Evolutionary conservation across 179 eudicot genomes (phyloP).

Genomic region (Vitellaria paradoxa): DNA sequence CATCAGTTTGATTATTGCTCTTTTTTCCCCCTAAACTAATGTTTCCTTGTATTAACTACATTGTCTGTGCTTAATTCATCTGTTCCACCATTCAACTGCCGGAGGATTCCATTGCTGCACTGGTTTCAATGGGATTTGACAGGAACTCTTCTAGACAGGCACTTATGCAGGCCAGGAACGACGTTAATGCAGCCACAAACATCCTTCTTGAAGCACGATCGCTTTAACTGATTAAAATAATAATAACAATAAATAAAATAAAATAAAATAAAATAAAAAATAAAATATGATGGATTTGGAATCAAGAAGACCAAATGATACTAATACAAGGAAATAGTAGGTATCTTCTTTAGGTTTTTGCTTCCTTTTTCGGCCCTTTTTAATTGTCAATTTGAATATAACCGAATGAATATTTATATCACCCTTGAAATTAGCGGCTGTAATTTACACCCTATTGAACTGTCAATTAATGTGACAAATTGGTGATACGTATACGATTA

Average conservation of each 20-base stretch:
- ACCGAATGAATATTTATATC: background rate
- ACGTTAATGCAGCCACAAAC: slow-evolving; percentile 84
- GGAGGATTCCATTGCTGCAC: slow-evolving; percentile 65
- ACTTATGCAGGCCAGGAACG: slow-evolving; percentile 78
- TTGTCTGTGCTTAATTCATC: no score
- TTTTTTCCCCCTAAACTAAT: no score
- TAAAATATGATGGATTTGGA: background rate
- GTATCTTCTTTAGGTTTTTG: background rate
- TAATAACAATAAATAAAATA: background rate
- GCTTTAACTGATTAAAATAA: slow-evolving; percentile 34
- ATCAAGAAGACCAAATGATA: background rate
- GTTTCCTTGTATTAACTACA: no score
- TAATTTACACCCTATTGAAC: no score
- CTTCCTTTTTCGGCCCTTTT: background rate
- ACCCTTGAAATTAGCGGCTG: background rate
- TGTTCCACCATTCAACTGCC: slow-evolving; percentile 54
- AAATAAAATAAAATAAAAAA: background rate
- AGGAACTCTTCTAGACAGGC: slow-evolving; percentile 78
- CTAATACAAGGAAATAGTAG: background rate
- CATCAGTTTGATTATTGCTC: no score
- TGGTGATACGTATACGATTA: no score
- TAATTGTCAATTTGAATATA: slow-evolving; percentile 2
- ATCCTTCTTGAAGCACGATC: slow-evolving; percentile 88
- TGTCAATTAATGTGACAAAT: no score
- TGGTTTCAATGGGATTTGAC: slow-evolving; percentile 97